Base-by-base conservation (phyloP, 2,329 filamentous ascomycete species). In the Alternaria sp. region DNA sequence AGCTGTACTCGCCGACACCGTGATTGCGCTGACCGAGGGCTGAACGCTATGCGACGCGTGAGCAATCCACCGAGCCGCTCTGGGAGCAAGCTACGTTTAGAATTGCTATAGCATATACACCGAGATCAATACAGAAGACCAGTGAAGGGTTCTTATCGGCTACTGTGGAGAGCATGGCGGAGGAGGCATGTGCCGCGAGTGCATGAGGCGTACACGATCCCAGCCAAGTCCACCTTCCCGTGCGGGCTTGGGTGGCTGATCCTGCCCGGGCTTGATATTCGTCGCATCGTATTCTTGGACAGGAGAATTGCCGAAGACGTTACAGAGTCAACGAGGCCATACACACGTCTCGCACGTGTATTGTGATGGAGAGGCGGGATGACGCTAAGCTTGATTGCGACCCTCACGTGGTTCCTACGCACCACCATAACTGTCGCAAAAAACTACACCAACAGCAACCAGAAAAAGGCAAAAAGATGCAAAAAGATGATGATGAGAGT, bases 401-500 rank as follows among this genome's bases (percentile, higher is more conserved):
- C 51, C 32, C 22, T 51, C 30, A 38, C 38, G 18, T 57, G 27
- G 50, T 20, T 50, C 36, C 16, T 41, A 1, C 40, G 55, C 30
- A 57, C 22, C 41, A 46, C 40, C 32, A 18, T 9, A 22, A 22
- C 20, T 22, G 20, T 22, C 20, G 28, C 52, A 28, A 58, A 53
- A 56, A 56, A 20, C 32, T 38, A 48, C 36, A 11, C 22, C 25
- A 51, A 41, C 18, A 48, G 44, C 30, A 9, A 28, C n/a, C 16
- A 11, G 20, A 22, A 8, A 30, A 22, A 7, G 43, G 32, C 59
- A 46, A 27, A 57, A 57, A 54, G 53, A 70, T 70, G 6, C 14
- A 40, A 20, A 16, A 63, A 64, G n/a, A 43, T 43, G 49, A 45
- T 78, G 75, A 77, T 63, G 54, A 75, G 71, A 71, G 74, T 76